These are phyloP conservation scores for Amauroascus niger DNA, from an alignment of 2,329 filamentous ascomycete species.

Conservation along the genomic window DNA sequence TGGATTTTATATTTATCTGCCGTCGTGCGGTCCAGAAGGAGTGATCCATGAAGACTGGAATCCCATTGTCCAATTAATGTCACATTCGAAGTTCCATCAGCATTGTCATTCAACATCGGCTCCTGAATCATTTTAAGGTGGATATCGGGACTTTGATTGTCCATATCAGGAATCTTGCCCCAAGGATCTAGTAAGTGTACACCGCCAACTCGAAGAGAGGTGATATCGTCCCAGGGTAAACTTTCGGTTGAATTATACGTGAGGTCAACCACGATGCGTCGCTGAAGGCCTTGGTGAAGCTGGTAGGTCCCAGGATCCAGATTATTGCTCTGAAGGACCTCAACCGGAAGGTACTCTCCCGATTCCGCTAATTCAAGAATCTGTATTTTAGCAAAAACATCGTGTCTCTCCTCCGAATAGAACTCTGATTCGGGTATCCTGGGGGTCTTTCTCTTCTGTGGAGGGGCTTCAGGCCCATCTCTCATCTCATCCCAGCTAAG, in stretches of 20 bases:
- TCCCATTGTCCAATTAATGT: constrained; percentile 93
- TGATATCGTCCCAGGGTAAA: constrained; percentile 79
- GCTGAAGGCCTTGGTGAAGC: constrained; percentile 85
- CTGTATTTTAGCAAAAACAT: constrained; percentile 79
- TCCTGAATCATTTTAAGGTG: constrained; percentile 65
- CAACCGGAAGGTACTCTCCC: constrained; percentile 83
- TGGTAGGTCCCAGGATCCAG: constrained; percentile 87
- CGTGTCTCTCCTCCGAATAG: constrained; percentile 85
- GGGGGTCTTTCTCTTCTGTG: constrained; percentile 51
- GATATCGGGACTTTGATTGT: constrained; percentile 62
- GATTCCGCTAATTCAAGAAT: constrained; percentile 85
- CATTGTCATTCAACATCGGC: constrained; percentile 71
- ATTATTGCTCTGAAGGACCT: constrained; percentile 77
- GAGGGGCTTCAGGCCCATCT: constrained; percentile 52
- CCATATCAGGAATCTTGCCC: constrained; percentile 74
- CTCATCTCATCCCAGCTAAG: constrained; percentile 99
- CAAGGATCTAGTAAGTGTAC: constrained; percentile 75
- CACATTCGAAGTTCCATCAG: constrained; percentile 80
- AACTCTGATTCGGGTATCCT: constrained; percentile 87
- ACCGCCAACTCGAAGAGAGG: constrained; percentile 64
- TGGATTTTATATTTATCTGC: constrained; percentile 89
- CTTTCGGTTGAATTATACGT: constrained; percentile 82
- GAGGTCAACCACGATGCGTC: constrained; percentile 77
- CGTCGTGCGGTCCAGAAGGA: constrained; percentile 88
- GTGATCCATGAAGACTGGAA: constrained; percentile 79